Conservation (phyloP, 2,329 filamentous ascomycete genomes). For the Paecilomyces niveus region DNA sequence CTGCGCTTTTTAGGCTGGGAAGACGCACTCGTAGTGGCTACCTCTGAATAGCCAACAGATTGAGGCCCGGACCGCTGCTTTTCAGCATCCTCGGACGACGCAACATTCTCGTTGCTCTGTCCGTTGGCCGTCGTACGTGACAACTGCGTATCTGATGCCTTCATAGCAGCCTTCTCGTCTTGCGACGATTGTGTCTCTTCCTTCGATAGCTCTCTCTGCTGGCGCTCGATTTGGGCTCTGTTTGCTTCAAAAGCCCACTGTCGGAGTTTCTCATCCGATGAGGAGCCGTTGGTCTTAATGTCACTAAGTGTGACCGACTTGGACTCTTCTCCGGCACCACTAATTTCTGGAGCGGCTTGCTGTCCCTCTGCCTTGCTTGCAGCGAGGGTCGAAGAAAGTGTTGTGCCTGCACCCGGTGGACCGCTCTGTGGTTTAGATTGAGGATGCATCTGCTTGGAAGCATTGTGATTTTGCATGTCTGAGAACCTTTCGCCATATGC, state of each 20-base stretch:
- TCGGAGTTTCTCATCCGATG: constrained; percentile 28
- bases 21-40: constrained; percentile 31
- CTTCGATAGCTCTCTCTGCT: constrained; percentile 21
- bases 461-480: constrained; percentile 53
- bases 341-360: constrained; percentile 19
- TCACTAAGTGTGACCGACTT: constrained; percentile 15
- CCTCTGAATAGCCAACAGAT: constrained; percentile 33
- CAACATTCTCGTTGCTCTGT: constrained; percentile 17
- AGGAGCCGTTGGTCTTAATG: constrained; percentile 9
- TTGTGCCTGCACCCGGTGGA: constrained; percentile 28
- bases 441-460: constrained; percentile 41
- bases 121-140: constrained; percentile 16
- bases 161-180: constrained; percentile 39
- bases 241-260: constrained; percentile 26
- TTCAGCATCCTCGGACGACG: constrained; percentile 22
- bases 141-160: constrained; percentile 19
- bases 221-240: constrained; percentile 25
- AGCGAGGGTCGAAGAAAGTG: constrained; percentile 10
- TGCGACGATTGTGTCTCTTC: constrained; percentile 23
- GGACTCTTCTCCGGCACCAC: constrained; percentile 21
- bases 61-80: constrained; percentile 22
- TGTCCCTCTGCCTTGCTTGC: constrained; percentile 18
- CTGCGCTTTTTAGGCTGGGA: constrained; percentile 30
- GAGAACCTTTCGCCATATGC: constrained; percentile 72
- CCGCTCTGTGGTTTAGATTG: constrained; percentile 32